Conservation (phyloP, 805 yeast species). For the Kodamaea sagamina region DNA sequence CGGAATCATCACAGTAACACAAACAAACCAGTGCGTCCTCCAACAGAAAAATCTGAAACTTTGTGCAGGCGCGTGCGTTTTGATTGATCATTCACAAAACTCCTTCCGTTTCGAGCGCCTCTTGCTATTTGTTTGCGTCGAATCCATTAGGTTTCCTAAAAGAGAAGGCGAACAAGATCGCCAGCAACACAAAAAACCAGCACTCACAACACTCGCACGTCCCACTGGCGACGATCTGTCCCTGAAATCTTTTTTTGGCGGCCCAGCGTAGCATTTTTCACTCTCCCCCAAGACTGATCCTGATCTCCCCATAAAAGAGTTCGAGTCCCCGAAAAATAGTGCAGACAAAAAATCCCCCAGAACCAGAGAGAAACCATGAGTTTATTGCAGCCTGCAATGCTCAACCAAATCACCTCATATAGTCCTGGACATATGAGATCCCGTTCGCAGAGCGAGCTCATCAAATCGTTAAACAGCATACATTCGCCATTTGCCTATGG, state of each 20-base stretch:
- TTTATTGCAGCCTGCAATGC: slow-evolving; percentile 11
- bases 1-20: slow-evolving; percentile 10
- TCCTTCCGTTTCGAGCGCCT: slow-evolving; percentile 7
- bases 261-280: not conserved
- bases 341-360: not conserved
- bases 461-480: slow-evolving; percentile 13
- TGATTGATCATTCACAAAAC: slow-evolving; percentile 11
- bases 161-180: not conserved
- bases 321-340: slow-evolving; percentile 11
- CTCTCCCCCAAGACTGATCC: slow-evolving; percentile 11
- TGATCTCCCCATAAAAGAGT: slow-evolving; percentile 9
- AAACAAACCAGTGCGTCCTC: slow-evolving; percentile 3
- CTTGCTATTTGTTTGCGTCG: slow-evolving; percentile 8
- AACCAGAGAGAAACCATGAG: slow-evolving; percentile 6
- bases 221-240: slow-evolving; percentile 2
- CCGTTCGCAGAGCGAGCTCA: slow-evolving; percentile 37
- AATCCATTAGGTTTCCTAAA: slow-evolving; percentile 6
- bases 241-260: slow-evolving; percentile 8
- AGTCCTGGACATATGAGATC: slow-evolving; percentile 34
- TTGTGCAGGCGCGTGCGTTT: slow-evolving; percentile 5
- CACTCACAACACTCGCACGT: not conserved
- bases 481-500: slow-evolving; percentile 10
- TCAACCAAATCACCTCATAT: slow-evolving; percentile 31
- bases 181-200: slow-evolving; percentile 3
- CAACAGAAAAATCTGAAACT: not conserved